A percentile compares a stretch with the other conserved stretches of the same genome.
Conservation (phyloP, 768 basidiomycete genomes). For the Kondoa malvinella region DNA sequence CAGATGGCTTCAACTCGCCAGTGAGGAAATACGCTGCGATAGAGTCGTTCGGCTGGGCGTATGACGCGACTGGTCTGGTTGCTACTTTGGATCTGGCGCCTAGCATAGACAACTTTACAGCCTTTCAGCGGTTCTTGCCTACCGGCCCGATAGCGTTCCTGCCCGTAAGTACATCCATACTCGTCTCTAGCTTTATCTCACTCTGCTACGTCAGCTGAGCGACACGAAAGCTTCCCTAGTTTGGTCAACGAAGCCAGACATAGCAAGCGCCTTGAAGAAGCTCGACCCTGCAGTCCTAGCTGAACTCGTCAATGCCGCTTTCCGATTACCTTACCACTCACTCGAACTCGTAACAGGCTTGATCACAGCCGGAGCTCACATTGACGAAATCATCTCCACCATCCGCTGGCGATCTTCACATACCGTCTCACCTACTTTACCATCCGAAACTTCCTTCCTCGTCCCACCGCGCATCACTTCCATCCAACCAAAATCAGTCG, state of each 20-base stretch:
- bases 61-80: constrained; percentile 75
- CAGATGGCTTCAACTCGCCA: constrained; percentile 88
- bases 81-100: constrained; percentile 58
- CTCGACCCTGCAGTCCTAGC: constrained; percentile 48
- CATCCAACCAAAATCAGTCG: constrained; percentile 55
- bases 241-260: constrained; percentile 70
- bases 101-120: constrained; percentile 48
- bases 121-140: constrained; percentile 85
- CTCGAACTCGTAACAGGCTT: constrained; percentile 36
- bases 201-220: constrained; percentile 36
- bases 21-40: constrained; percentile 75
- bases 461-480: constrained; percentile 59
- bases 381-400: background rate
- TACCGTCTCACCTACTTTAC: constrained; percentile 29
- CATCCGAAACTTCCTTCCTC: constrained; percentile 35
- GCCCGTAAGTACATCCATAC: constrained; percentile 34
- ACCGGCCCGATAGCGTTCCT: constrained; percentile 92
- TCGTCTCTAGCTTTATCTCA: background rate
- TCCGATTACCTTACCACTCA: constrained; percentile 61
- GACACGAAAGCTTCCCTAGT: constrained; percentile 60
- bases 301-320: constrained; percentile 75
- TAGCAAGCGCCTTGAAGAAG: constrained; percentile 55
- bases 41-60: constrained; percentile 75
- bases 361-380: constrained; percentile 33
- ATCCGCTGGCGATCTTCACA: constrained; percentile 12